Base-by-base conservation (phyloP, 352 stramenopile genomes). In the Blastocystis sp. region DNA sequence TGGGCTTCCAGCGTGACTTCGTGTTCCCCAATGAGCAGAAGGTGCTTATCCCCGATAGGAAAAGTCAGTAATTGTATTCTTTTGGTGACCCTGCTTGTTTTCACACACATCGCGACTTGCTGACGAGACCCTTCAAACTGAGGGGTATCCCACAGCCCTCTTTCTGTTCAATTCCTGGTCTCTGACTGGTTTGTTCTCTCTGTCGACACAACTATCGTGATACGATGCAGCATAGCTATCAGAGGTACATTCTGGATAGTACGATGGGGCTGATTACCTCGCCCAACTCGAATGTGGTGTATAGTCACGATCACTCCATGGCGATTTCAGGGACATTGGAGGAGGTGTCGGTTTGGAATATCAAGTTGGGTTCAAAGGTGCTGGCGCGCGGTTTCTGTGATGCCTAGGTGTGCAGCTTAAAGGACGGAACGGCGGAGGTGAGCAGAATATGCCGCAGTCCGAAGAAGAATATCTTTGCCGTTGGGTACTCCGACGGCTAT, bases 271-370 rank as follows among this genome's bases (percentile, higher is more conserved):
- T 98, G 19, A 95, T 98, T 74, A 89, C 93, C 34, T 93, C 93
- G 45, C 90, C 95, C 10, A 92, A 95, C 67, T 92, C 93, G 69
- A 97, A 96, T 86, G 92, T 95, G 23, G 90, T 95, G 40, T 95
- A 93, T 89, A 94, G 97, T 90, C 82, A 91, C 21, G 92, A 91
- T n/a, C 93, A 93, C 19, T 91, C 92, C 77, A 92, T 96, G 53
- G 93, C 93, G n/a, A 92, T 97, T 60, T 91, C 93, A 53, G 93
- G 93, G 40, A 93, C 93, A 78, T 91, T 97, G 65, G 93, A 96
- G 89, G 92, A 97, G 78, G 91, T 97, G 52, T 91, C 91, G 0
- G 92, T 97, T 43, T 97, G 94, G 94, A 97, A 97, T 89, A 90
- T 97, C 40, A 93, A 93, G 45, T 82, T 59, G 14, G 89, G 89